Percentiles rank a stretch among this genome's conserved stretches.
Evolutionary conservation across 1,284 basidiomycete genomes (phyloP).

Genomic region (Salmacisia buchloeana): DNA sequence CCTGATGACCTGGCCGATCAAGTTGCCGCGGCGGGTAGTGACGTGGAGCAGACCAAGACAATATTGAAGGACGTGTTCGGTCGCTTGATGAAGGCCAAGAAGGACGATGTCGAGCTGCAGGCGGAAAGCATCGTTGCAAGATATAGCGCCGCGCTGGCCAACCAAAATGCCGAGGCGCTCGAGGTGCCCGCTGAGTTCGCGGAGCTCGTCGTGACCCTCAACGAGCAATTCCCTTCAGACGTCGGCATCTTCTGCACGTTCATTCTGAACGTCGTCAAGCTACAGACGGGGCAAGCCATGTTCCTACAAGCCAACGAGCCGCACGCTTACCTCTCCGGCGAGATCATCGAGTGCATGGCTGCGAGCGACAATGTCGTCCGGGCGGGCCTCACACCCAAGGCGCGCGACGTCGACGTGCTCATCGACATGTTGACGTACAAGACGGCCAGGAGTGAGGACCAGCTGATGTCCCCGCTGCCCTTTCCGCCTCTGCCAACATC

Average conservation of each 20-base stretch:
- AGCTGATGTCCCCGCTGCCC: constrained; percentile 62
- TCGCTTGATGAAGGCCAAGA: constrained; percentile 29
- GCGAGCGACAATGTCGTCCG: constrained; percentile 86
- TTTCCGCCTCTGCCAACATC: constrained; percentile 53
- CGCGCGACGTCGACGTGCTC: constrained; percentile 85
- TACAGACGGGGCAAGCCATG: constrained; percentile 79
- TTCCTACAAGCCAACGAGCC: constrained; percentile 94
- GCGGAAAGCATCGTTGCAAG: constrained; percentile 7
- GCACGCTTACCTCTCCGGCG: constrained; percentile 78
- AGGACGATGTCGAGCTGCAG: constrained; percentile 7
- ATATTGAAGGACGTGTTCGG: constrained; percentile 28
- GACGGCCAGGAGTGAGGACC: constrained; percentile 53
- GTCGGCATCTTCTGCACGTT: constrained; percentile 92
- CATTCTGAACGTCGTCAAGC: constrained; percentile 76
- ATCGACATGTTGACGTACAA: constrained; percentile 83
- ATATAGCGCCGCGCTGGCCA: constrained; percentile 7
- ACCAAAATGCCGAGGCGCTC: constrained; percentile 10
- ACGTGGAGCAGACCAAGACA: constrained; percentile 13
- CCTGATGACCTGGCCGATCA: constrained; percentile 4
- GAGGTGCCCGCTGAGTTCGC: constrained; percentile 23
- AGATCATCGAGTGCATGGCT: constrained; percentile 50
- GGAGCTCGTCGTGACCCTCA: constrained; percentile 68
- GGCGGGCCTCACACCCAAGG: constrained; percentile 93
- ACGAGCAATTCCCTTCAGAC: constrained; percentile 81
- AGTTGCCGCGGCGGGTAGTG: not conserved